Conservation (phyloP, 2,329 filamentous ascomycete genomes). For the Bimuria novae-zelandiae region DNA sequence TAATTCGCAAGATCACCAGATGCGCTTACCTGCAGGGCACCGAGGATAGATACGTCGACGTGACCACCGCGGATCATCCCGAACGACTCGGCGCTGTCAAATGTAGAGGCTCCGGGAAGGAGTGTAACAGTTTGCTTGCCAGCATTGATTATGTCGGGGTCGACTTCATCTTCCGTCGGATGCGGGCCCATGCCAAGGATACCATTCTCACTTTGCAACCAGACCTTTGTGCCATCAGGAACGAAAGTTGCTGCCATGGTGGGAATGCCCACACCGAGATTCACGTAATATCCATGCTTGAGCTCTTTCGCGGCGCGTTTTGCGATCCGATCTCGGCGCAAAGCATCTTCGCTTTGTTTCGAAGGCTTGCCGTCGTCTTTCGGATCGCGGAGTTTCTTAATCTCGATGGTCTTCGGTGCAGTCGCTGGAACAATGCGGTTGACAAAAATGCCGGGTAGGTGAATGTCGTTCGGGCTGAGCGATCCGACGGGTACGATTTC, state of each 20-base stretch:
- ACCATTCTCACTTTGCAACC: slow-evolving; percentile 61
- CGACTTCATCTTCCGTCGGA: slow-evolving; percentile 68
- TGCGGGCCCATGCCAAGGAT: slow-evolving; percentile 53
- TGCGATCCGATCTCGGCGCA: slow-evolving; percentile 74
- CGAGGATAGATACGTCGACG: slow-evolving; percentile 85
- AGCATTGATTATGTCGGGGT: slow-evolving; percentile 88
- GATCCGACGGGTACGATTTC: slow-evolving; percentile 88
- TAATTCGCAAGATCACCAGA: slow-evolving; percentile 85
- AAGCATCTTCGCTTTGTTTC: slow-evolving; percentile 21
- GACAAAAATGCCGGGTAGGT: slow-evolving; percentile 90
- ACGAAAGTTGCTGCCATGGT: slow-evolving; percentile 88
- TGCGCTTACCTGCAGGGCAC: slow-evolving; percentile 85
- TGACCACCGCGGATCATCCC: slow-evolving; percentile 90
- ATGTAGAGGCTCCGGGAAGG: slow-evolving; percentile 76
- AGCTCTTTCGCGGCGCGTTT: slow-evolving; percentile 86
- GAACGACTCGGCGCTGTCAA: slow-evolving; percentile 87
- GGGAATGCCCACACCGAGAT: slow-evolving; percentile 90
- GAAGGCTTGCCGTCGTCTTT: slow-evolving; percentile 11
- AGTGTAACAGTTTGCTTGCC: slow-evolving; percentile 93
- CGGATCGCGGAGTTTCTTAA: slow-evolving; percentile 39
- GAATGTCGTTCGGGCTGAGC: slow-evolving; percentile 80
- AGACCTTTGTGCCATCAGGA: slow-evolving; percentile 57
- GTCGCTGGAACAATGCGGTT: slow-evolving; percentile 85
- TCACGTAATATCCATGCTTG: slow-evolving; percentile 94
- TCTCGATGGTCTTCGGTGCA: slow-evolving; percentile 75